Evolutionary conservation across 805 yeast genomes (phyloP), one percentile per base, ranked within the genome.

Genomic region (Yarrowia sp.): DNA sequence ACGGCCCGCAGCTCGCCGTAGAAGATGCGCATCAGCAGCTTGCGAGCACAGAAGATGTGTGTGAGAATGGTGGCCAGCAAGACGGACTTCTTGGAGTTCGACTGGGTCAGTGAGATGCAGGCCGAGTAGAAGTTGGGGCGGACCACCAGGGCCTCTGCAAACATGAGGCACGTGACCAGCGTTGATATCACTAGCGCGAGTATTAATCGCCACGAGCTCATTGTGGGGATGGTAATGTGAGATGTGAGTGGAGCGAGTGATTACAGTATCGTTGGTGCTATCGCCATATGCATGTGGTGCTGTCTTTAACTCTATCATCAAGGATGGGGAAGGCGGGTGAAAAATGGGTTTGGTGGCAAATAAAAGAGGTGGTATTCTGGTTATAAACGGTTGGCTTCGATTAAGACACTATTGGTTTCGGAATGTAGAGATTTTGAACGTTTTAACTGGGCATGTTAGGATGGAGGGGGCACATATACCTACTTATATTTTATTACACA

Each of bases 1-100:
- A 89, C 80, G 16, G 85, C 75, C 65, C 96, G 79, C 62, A 93
- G 76, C 65, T 85, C 85, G 0, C 97, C 97, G 77, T 92, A 91
- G 38, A 73, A 65, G 38, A 70, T 58, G 51, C 68, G 61, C 61
- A 68, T 68, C 11, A 72, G 49, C n/a, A 61, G 46, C 58, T 58
- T 58, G 28, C 51, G 49, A 4, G 63, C 63, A 12, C 63, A 58
- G 11, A 67, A 35, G 24, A 54, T 64, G 32, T 69, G 35, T 19
- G 69, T 65, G 21, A 71, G 56, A 8, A 69, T 70, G 66, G 72
- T 65, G 64, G 75, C 74, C 54, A 68, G 65, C 35, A 76, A 52
- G 10, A 85, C 73, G 17, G 81, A 68, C 74, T 86, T 80, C 66
- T 83, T 80, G 76, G 67, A 80, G 65, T 71, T 70, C 3, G 87